phyloP scores from a whole-genome alignment of 257 asterid species.

The Prunella vulgaris region DNA sequence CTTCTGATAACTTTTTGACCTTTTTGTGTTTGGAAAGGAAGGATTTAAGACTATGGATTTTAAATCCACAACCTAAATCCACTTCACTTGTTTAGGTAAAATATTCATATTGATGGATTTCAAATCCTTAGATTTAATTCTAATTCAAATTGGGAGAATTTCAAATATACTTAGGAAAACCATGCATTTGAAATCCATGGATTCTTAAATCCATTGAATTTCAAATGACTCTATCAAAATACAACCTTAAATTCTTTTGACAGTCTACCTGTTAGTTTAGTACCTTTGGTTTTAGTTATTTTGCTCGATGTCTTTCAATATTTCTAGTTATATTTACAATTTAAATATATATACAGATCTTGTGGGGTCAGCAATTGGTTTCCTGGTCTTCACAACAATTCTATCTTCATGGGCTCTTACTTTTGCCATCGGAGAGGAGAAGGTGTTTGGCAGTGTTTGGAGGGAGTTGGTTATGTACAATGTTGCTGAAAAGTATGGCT shows the following conservation, averaged over 20 bases:
- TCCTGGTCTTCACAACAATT: constrained; percentile 30
- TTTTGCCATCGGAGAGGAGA: constrained; percentile 44
- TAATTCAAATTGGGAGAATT: too few species aligned
- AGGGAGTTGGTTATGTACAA: constrained; percentile 59
- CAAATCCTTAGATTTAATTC: too few species aligned
- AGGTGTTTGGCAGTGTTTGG: constrained; percentile 72
- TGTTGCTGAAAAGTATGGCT: constrained; percentile 49
- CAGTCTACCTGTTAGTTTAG: background rate
- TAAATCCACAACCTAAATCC: too few species aligned
- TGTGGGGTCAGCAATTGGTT: constrained; percentile 40
- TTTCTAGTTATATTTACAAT: background rate
- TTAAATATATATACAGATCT: constrained; percentile 29
- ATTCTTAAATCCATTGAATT: too few species aligned
- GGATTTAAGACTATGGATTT: too few species aligned
- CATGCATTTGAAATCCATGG: too few species aligned
- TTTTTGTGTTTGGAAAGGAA: too few species aligned
- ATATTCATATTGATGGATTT: too few species aligned
- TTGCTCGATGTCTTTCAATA: background rate
- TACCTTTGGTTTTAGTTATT: background rate
- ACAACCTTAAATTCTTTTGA: background rate
- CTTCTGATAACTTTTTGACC: background rate
- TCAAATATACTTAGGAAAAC: too few species aligned
- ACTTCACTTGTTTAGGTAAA: too few species aligned
- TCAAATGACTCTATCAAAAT: too few species aligned
- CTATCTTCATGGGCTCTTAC: constrained; percentile 45